phyloP scores from a whole-genome alignment of 371 early-diverging fungal species.

The Lichtheimia hyalospora region DNA sequence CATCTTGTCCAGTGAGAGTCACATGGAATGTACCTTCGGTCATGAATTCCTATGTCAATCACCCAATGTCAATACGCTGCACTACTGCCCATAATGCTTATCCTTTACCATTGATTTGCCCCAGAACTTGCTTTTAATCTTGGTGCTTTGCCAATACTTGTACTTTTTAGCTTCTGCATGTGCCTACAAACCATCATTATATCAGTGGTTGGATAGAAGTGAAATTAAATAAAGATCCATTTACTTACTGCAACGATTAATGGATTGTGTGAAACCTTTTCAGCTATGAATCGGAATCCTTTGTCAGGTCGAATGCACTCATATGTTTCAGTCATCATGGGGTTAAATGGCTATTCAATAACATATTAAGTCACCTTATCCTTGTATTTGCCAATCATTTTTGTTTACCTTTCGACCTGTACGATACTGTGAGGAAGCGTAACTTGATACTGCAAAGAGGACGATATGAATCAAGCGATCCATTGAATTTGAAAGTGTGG shows the following conservation, averaged over 20 bases:
- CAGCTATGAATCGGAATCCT: constrained; percentile 79
- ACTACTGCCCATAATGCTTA: background rate
- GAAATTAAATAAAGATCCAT: background rate
- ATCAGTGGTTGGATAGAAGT: background rate
- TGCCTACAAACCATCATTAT: constrained; percentile 1
- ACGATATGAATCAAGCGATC: constrained; percentile 76
- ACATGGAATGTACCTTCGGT: constrained; percentile 75
- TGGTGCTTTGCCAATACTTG: constrained; percentile 72
- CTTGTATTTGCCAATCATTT: background rate
- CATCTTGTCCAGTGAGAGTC: constrained; percentile 57
- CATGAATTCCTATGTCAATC: constrained; percentile 56
- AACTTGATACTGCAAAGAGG: constrained; percentile 86
- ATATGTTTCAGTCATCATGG: constrained; percentile 94
- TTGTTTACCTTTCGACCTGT: constrained; percentile 67
- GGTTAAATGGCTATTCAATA: constrained; percentile 80
- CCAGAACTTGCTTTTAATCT: constrained; percentile 85
- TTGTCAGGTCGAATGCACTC: constrained; percentile 82
- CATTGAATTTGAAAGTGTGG: constrained; percentile 59
- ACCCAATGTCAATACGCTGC: background rate
- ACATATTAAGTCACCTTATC: background rate
- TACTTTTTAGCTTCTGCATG: constrained; percentile 72
- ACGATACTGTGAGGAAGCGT: constrained; percentile 80
- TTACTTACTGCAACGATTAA: constrained; percentile 71
- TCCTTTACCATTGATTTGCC: constrained; percentile 52
- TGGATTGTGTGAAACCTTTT: constrained; percentile 90